Conservation (phyloP, 371 early-diverging fungal genomes). For the Quaeritorhiza haematococci region DNA sequence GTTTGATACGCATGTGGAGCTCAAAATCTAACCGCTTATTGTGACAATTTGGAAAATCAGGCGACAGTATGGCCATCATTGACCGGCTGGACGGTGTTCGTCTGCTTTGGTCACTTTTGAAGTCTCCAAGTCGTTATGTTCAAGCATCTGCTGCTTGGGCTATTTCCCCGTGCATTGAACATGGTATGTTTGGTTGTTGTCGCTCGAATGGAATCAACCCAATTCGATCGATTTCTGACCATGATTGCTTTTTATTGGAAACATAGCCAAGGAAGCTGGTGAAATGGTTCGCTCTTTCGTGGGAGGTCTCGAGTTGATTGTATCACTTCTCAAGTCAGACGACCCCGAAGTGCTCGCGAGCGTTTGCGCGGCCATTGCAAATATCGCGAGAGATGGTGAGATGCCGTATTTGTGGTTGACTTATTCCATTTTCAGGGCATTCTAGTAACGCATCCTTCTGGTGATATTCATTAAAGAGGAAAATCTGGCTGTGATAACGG, state of each 20-base stretch:
- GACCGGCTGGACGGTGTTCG: conserved; percentile 55
- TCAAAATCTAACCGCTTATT: neutral
- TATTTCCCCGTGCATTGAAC: conserved; percentile 57
- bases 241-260: neutral
- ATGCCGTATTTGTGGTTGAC: neutral
- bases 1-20: neutral
- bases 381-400: conserved; percentile 53
- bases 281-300: conserved; percentile 63
- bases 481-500: conserved; percentile 61
- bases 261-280: conserved; percentile 55
- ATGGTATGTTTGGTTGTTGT: conserved; percentile 28
- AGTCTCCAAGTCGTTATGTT: conserved; percentile 43
- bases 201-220: too few species aligned
- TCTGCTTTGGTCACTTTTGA: conserved; percentile 56
- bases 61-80: conserved; percentile 53
- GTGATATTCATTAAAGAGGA: conserved; percentile 33
- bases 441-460: neutral
- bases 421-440: neutral
- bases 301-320: conserved; percentile 56
- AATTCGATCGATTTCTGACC: neutral
- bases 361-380: conserved; percentile 58
- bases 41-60: conserved; percentile 11
- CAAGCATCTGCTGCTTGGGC: conserved; percentile 59
- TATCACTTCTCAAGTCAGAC: conserved; percentile 53
- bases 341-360: conserved; percentile 46